Percentiles rank a stretch among this genome's conserved stretches.
phyloP scores from a whole-genome alignment of 2,329 filamentous ascomycete species.

The Elsinoe fawcettii region DNA sequence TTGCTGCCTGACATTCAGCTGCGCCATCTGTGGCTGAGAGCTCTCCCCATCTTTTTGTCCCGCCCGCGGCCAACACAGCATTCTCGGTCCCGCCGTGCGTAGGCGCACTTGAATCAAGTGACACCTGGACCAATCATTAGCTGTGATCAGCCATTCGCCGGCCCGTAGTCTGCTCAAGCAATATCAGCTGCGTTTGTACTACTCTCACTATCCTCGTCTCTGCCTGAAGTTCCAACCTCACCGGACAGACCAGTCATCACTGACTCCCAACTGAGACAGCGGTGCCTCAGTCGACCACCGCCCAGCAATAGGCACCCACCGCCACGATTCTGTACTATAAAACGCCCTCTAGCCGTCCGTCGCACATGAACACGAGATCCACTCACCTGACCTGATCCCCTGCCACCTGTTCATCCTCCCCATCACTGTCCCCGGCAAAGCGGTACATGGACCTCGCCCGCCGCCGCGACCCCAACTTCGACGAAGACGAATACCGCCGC shows the following conservation, averaged over 20 bases:
- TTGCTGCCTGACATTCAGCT: neutral
- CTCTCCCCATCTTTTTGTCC: neutral
- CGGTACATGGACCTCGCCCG: constrained; percentile 3
- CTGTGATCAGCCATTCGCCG: neutral
- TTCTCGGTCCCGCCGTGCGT: neutral
- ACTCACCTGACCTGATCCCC: too few species aligned
- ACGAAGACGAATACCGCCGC: constrained; percentile 10
- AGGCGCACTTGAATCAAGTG: neutral
- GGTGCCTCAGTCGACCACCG: neutral
- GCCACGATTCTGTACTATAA: neutral
- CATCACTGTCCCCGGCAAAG: too few species aligned
- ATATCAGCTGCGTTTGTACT: neutral
- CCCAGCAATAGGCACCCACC: neutral
- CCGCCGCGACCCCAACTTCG: neutral
- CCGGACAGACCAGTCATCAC: neutral
- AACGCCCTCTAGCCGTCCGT: neutral
- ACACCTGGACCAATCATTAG: neutral
- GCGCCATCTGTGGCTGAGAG: constrained; percentile 2
- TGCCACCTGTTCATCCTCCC: too few species aligned
- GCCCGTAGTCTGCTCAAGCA: neutral
- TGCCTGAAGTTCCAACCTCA: neutral
- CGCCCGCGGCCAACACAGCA: neutral
- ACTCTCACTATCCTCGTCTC: neutral
- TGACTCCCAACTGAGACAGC: neutral
- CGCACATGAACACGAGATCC: neutral